Base-by-base conservation (phyloP, 2,329 filamentous ascomycete species). In the Hortaea sp. region DNA sequence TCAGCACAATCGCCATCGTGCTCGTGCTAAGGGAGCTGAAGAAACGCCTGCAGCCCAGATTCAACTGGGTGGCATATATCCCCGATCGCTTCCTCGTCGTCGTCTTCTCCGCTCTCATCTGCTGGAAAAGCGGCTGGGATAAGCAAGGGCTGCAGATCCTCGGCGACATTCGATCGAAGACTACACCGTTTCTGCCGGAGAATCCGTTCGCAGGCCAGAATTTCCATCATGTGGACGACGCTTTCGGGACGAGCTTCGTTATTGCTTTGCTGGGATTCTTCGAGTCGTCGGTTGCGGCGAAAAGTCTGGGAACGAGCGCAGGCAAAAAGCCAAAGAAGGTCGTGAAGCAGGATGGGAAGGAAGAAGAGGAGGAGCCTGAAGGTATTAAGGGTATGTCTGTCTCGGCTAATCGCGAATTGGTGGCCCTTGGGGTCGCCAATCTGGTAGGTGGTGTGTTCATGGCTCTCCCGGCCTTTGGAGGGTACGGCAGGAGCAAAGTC, bases 191-290 rank as follows among this genome's bases (percentile, higher is more conserved):
- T 60, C 74, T 79, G 2, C 88, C 95, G 55, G 81, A 85, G 50
- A 95, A 89, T 76, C 90, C 92, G 0, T 92, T 95, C 59, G 79
- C 82, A 53, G 69, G 78, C 2, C 74, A 78, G 5, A 79, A 94
- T 56, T 81, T 97, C 73, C 76, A 79, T 27, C 84, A 95, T 61
- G 85, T 94, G 45, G 82, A 85, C 20, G 84, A 88, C 51, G 85
- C 88, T 34, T 84, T 97, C 76, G 83, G 86, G 43, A 97, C 92
- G 0, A 85, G 88, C 0, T 95, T 98, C 60, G 74, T 97, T 45
- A 95, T 98, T 53, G 88, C 89, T 0, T 74, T 98, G 27, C 80
- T 98, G 0, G 92, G 92, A n/a, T 98, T 98, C 67, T 98, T 98
- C 58, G 92, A 98, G 66, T 95, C 88, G 2, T 95, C 88, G 0